Evolutionary conservation across 306 rosid species (phyloP), one percentile per base, ranked within the genome.

Genomic region (Pyrus betulifolia): DNA sequence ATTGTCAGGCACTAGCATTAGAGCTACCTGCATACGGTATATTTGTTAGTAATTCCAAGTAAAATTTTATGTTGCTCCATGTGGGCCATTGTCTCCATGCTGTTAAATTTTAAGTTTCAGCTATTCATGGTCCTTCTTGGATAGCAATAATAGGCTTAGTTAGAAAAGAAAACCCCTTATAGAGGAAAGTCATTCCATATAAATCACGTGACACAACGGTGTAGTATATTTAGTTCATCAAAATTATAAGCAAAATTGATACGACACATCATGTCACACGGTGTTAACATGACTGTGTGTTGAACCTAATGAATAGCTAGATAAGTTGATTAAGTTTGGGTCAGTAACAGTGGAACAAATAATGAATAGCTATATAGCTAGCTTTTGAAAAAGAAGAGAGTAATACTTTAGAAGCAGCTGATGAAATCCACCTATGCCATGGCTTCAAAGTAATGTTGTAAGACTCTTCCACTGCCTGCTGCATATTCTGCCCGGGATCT

Each of bases 381-480:
- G 42, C 42, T 15, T 49, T 27, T 2, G 11, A 17, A 15, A 42
- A 6, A 60, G 57, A 79, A 54, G 49, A 57, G 15, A 21, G 51
- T 45, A 60, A 5, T 88, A 96, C 99, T 82, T 84, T 92, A 83
- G 76, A 88, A 84, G 99, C 98, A 38, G 99, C 97, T 42, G 98
- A 84, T 45, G 99, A 81, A 81, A 96, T 92, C 99, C 99, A 96
- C 79, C 93, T 91, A 80, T 96, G 99, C 97, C 97, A 92, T 49
- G 93, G 93, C 83, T 86, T 79, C 77, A 96, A 76, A 69, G 96
- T 87, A 78, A 83, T 78, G 80, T 59, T 81, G 59, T 95, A 95
- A 49, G 93, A 80, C 73, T 89, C 99, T 81, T 88, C 92, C 65
- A 95, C 97, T 11, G 88, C 89, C 86, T 86, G 77, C 76, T 89